These are phyloP conservation scores for Chionographis japonica DNA, from an alignment of 106 monocot genomes.

Conservation along the genomic window DNA sequence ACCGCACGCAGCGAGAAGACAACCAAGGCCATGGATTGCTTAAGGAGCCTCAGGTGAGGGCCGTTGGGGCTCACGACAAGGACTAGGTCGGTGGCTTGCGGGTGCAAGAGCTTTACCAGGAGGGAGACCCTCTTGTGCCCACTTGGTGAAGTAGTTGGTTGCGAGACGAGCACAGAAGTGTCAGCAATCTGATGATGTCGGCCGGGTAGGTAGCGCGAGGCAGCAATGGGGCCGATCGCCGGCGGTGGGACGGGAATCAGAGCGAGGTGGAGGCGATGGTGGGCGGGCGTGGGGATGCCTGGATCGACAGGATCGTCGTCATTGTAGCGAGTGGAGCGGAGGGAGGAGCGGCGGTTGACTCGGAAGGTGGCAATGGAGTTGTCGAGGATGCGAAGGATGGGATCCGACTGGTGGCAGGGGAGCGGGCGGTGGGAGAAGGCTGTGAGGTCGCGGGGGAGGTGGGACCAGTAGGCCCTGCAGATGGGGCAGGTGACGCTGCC, in stretches of 20 bases:
- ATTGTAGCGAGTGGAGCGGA: conserved; percentile 60
- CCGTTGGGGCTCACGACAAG: conserved; percentile 74
- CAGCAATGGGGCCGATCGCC: background rate
- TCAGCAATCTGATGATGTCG: conserved; percentile 9
- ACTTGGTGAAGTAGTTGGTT: conserved; percentile 9
- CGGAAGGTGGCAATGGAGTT: conserved; percentile 79
- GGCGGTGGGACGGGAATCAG: conserved; percentile 18
- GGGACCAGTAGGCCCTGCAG: conserved; percentile 80
- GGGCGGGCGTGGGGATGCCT: background rate
- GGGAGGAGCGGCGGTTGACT: conserved; percentile 70
- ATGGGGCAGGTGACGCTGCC: conserved; percentile 84
- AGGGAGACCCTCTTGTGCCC: conserved; percentile 31
- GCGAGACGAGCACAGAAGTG: conserved; percentile 10
- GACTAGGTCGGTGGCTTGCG: conserved; percentile 55
- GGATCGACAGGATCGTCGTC: conserved; percentile 82
- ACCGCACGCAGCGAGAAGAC: conserved; percentile 61
- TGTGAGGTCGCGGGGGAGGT: conserved; percentile 58
- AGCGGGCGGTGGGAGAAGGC: conserved; percentile 14
- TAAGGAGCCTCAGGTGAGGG: conserved; percentile 61
- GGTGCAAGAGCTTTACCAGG: conserved; percentile 47
- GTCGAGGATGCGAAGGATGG: conserved; percentile 83
- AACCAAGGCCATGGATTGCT: conserved; percentile 80
- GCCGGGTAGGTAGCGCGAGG: too few species aligned
- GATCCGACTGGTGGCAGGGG: conserved; percentile 28
- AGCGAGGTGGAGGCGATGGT: conserved; percentile 38